Conservation (phyloP, 768 basidiomycete species). For the Termitomyces sp. region DNA sequence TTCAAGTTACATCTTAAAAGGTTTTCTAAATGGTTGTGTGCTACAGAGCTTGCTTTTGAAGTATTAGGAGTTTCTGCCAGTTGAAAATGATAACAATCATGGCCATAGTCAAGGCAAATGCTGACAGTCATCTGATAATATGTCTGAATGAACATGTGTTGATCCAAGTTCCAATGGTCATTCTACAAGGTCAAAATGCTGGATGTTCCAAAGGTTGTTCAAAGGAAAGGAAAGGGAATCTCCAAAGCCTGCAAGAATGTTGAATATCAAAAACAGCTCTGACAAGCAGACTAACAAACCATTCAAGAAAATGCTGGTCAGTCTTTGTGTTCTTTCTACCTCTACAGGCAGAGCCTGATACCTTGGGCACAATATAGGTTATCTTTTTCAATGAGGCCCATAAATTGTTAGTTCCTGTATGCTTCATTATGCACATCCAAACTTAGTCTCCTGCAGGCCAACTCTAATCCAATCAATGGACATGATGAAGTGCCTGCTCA, state of each 20-base stretch:
- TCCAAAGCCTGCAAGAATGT: constrained; percentile 10
- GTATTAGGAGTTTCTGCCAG: constrained; percentile 67
- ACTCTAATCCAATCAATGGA: constrained; percentile 73
- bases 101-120: constrained; percentile 19
- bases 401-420: constrained; percentile 51
- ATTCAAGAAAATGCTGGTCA: constrained; percentile 46
- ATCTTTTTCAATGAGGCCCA: constrained; percentile 88
- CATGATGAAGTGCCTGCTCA: constrained; percentile 80
- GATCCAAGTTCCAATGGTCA: constrained; percentile 23
- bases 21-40: neutral
- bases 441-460: constrained; percentile 40
- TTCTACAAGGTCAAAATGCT: constrained; percentile 20
- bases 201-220: constrained; percentile 28
- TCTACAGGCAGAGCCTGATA: neutral
- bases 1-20: neutral
- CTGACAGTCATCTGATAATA: constrained; percentile 24
- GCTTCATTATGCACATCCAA: neutral
- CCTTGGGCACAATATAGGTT: constrained; percentile 25
- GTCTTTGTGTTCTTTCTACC: neutral
- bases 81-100: constrained; percentile 22
- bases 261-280: constrained; percentile 23
- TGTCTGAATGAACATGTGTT: constrained; percentile 42
- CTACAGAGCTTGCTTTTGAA: constrained; percentile 62
- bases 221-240: constrained; percentile 27
- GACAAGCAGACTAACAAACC: constrained; percentile 33